Percentiles rank a stretch among this genome's conserved stretches.
Conservation (phyloP, 495 filamentous ascomycete genomes). For the Penicillium nucicola region DNA sequence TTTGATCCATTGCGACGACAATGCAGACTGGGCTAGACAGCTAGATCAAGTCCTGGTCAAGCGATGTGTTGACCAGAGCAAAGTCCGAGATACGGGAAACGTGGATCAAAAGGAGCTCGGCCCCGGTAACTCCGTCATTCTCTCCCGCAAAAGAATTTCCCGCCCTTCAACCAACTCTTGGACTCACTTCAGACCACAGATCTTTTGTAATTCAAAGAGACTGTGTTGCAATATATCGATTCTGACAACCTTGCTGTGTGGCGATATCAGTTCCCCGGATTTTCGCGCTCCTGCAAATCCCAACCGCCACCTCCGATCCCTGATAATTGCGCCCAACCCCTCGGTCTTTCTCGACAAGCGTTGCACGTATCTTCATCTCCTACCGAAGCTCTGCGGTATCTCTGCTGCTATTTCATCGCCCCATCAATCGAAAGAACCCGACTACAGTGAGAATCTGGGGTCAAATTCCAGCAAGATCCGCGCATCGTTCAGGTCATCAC, state of each 20-base stretch:
- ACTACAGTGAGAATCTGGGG: neutral
- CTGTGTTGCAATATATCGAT: neutral
- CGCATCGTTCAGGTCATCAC: neutral
- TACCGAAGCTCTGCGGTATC: neutral
- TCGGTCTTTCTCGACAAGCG: neutral
- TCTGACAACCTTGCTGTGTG: neutral
- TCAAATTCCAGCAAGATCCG: neutral
- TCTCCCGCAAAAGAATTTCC: constrained; percentile 42
- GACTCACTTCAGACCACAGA: constrained; percentile 2
- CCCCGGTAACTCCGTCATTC: constrained; percentile 47
- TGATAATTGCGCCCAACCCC: neutral
- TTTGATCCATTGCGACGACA: constrained; percentile 28
- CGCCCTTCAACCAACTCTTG: constrained; percentile 18
- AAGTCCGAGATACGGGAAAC: constrained; percentile 5
- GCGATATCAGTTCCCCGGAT: neutral
- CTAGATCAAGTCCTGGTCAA: too few relatives aligned
- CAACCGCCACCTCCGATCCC: constrained; percentile 6
- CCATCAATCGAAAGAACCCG: neutral
- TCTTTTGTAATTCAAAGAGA: neutral
- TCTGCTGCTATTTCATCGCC: neutral
- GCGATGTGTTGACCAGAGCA: neutral
- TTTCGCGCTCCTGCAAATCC: neutral
- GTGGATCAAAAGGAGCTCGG: constrained; percentile 28
- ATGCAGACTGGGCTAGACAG: neutral
- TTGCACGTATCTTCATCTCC: neutral